Evolutionary conservation across 345 rosid species (phyloP), one percentile per base, ranked within the genome.

Genomic region (Ricinus communis): DNA sequence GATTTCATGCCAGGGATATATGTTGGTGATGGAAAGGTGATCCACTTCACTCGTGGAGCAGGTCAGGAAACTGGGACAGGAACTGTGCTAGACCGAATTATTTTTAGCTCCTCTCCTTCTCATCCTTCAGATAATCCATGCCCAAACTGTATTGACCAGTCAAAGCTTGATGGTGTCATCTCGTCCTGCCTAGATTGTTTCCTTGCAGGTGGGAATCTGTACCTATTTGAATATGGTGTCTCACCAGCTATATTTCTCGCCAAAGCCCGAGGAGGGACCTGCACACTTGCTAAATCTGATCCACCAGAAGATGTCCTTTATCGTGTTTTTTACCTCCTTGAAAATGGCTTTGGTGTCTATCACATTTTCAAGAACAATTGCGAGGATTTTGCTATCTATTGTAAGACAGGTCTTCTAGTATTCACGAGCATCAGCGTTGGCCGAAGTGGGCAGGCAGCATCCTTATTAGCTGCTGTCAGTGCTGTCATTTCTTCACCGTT

Each of bases 251-350:
- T 81, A 36, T 92, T 87, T 64, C 67, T 92, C 33, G 82, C 82
- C 33, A 88, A 88, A 77, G 80, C 82, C 71, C 72, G 96, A 71
- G 97, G 97, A 5, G 97, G 96, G 21, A 93, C 94, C 18, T 86
- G 91, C 79, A 93, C 94, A 8, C 82, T 82, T 30, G 91, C 96
- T 21, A 0, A 76, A 22, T 82, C 93, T 4, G 97, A 93, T 81
- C 70, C 91, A 25, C 71, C 81, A 0, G 83, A 84, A 49, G 80
- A 87, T 43, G 90, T 86, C 54, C 71, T 88, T 62, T 81, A 83
- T 19, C 88, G 94, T 19, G 91, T 89, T 14, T 71, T 54, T 10
- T 88, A 66, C 74, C 91, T 92, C 14, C 80, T 77, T 0, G 81
- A 52, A 38, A 88, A 90, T 40, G 96, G 96, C 30, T 90, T 93